These are phyloP conservation scores for Yamadazyma atlantica DNA, from an alignment of 1,139 yeast species.

Conservation along the genomic window DNA sequence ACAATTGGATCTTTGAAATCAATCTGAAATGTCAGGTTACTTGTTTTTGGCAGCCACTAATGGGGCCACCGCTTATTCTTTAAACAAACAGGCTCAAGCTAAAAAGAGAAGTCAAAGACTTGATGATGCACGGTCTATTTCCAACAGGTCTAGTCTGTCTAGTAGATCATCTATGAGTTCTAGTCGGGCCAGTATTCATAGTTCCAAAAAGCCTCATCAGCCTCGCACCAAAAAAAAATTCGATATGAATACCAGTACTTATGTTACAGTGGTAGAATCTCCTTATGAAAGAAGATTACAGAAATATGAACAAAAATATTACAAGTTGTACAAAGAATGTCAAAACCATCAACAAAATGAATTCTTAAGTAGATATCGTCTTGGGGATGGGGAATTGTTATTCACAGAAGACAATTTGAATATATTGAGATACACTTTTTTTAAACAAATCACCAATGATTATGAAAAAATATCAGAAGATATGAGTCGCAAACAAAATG, in stretches of 20 bases:
- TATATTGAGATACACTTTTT: constrained; percentile 27
- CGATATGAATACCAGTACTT: constrained; percentile 11
- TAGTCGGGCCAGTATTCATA: background rate
- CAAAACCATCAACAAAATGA: constrained; percentile 20
- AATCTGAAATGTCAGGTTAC: too few relatives aligned
- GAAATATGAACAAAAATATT: constrained; percentile 18
- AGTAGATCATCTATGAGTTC: constrained; percentile 9
- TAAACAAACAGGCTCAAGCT: too few relatives aligned
- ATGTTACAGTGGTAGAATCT: constrained; percentile 11
- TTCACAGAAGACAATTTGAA: constrained; percentile 21
- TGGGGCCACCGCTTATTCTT: too few relatives aligned
- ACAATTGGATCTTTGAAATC: too few relatives aligned
- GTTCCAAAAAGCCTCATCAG: background rate
- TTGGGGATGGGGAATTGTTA: constrained; percentile 14
- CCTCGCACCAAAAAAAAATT: constrained; percentile 8
- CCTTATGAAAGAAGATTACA: constrained; percentile 16
- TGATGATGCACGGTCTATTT: too few relatives aligned
- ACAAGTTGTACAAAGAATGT: constrained; percentile 10
- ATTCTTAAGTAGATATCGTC: constrained; percentile 17
- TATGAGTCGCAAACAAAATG: constrained; percentile 9
- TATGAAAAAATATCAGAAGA: constrained; percentile 12
- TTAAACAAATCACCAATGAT: constrained; percentile 20
- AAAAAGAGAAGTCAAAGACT: too few relatives aligned
- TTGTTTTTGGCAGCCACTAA: too few relatives aligned
- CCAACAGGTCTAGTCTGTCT: constrained; percentile 10